phyloP scores from a whole-genome alignment of 2,329 filamentous ascomycete species.

The Madurella fahalii region DNA sequence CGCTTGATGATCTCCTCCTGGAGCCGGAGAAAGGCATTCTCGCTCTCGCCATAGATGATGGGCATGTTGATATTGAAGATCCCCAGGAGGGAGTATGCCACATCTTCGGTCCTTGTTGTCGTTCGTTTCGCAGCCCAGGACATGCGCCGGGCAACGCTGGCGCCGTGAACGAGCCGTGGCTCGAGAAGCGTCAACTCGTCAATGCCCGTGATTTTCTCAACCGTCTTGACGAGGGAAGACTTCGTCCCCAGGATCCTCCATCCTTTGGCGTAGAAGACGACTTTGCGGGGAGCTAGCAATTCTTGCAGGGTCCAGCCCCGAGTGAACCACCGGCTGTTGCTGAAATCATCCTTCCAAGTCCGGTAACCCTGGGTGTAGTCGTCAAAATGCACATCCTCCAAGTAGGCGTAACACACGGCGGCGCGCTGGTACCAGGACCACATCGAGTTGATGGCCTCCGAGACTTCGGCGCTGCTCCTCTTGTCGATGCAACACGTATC shows the following conservation, averaged over 20 bases:
- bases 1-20: slow-evolving; percentile 34
- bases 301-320: slow-evolving; percentile 25
- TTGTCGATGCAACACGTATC: slow-evolving; percentile 39
- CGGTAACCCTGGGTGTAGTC: slow-evolving; percentile 14
- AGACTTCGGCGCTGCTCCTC: slow-evolving; percentile 32
- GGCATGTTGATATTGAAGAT: slow-evolving; percentile 43
- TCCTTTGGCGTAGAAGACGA: slow-evolving; percentile 24
- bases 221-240: slow-evolving; percentile 16
- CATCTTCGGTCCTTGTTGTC: slow-evolving; percentile 37
- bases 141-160: slow-evolving; percentile 36
- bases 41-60: slow-evolving; percentile 39
- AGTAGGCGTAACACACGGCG: slow-evolving; percentile 33
- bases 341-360: slow-evolving; percentile 22
- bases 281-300: slow-evolving; percentile 19
- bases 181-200: slow-evolving; percentile 20
- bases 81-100: slow-evolving; percentile 42
- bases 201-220: slow-evolving; percentile 20
- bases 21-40: slow-evolving; percentile 31
- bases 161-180: slow-evolving; percentile 13
- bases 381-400: slow-evolving; percentile 29
- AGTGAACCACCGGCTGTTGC: slow-evolving; percentile 20
- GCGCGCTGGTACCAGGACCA: slow-evolving; percentile 31
- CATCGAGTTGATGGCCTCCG: slow-evolving; percentile 37
- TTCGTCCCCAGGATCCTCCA: slow-evolving; percentile 24
- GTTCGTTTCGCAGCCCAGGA: slow-evolving; percentile 35